Conservation (phyloP, 805 yeast genomes). For the Ogataea trehalophila region DNA sequence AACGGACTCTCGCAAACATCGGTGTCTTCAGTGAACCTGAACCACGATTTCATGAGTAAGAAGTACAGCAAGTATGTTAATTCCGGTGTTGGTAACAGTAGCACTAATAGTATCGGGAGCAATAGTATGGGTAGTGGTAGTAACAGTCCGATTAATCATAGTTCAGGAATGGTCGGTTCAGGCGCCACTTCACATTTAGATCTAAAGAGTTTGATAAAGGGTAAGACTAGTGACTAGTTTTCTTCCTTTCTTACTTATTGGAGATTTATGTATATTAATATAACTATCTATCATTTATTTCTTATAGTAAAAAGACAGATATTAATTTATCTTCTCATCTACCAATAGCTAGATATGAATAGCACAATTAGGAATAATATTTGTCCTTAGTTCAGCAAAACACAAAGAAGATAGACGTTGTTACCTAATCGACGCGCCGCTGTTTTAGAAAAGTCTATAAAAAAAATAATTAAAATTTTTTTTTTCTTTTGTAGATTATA, state of each 20-base stretch:
- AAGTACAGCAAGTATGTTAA: constrained; percentile 19
- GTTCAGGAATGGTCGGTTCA: neutral
- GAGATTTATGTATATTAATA: neutral
- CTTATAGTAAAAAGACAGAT: too few relatives aligned
- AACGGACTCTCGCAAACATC: neutral
- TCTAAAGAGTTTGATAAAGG: constrained; percentile 13
- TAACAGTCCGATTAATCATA: neutral
- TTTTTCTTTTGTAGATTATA: neutral
- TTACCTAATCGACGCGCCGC: too few relatives aligned
- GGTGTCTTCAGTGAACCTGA: neutral
- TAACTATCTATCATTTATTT: neutral
- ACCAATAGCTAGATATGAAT: too few relatives aligned
- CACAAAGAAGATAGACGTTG: too few relatives aligned
- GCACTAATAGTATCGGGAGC: neutral
- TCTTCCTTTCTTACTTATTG: neutral
- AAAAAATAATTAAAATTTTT: neutral
- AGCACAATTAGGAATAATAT: too few relatives aligned
- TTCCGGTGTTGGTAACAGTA: neutral
- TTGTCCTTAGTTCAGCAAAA: too few relatives aligned
- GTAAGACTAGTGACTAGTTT: constrained; percentile 10
- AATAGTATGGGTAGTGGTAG: neutral
- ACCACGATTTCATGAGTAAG: constrained; percentile 20
- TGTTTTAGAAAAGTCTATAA: too few relatives aligned
- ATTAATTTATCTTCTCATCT: too few relatives aligned
- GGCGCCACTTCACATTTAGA: constrained; percentile 14